Conservation (phyloP, 1,284 basidiomycete species). For the Puccinia novopanici region DNA sequence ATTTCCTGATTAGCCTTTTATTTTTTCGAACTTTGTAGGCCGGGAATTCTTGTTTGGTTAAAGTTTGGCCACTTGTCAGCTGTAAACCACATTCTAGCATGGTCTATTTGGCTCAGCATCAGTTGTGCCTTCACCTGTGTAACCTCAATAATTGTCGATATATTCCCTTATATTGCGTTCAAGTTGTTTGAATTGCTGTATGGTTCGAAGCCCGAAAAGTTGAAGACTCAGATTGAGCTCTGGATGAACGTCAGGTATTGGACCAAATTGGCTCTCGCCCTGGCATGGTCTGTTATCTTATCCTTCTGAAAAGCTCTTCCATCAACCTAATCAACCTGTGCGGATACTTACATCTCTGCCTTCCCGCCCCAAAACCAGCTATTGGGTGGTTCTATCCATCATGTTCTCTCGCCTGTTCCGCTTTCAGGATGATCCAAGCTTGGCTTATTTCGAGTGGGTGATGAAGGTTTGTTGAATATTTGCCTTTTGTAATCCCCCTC, state of each 20-base stretch:
- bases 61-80: not conserved
- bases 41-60: slow-evolving; percentile 23
- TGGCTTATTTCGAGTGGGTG: slow-evolving; percentile 36
- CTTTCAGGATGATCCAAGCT: slow-evolving; percentile 1
- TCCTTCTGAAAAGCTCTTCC: not conserved
- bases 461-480: slow-evolving; percentile 26
- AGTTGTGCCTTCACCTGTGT: slow-evolving; percentile 21
- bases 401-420: slow-evolving; percentile 12
- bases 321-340: not conserved
- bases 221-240: slow-evolving; percentile 41
- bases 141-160: slow-evolving; percentile 27
- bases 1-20: not conserved
- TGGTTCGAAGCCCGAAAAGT: slow-evolving; percentile 42
- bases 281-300: slow-evolving; percentile 20
- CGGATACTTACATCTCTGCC: not conserved
- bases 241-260: slow-evolving; percentile 47
- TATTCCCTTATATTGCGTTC: slow-evolving; percentile 14
- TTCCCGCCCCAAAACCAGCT: slow-evolving; percentile 6
- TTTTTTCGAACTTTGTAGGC: slow-evolving; percentile 6
- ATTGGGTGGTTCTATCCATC: slow-evolving; percentile 32
- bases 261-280: slow-evolving; percentile 27
- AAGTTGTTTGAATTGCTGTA: slow-evolving; percentile 37
- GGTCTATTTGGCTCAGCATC: slow-evolving; percentile 34
- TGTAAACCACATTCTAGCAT: slow-evolving; percentile 27
- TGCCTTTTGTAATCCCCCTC: not conserved